Base-by-base conservation (phyloP, 2,329 filamentous ascomycete species). In the Fusarium falciforme region DNA sequence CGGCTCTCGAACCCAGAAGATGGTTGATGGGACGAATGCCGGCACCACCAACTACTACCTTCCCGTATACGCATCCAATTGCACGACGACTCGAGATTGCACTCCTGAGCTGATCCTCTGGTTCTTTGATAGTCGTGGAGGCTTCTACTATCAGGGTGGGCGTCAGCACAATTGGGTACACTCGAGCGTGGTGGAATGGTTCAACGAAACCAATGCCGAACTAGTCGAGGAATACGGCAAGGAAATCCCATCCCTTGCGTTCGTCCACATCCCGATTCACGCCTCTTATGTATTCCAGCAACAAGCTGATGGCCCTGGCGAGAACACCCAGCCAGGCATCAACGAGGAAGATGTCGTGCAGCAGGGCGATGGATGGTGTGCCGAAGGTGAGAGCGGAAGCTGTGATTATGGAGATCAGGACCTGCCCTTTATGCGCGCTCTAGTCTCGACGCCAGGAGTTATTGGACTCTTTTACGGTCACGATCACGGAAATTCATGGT, bases 71-170 rank as follows among this genome's bases (percentile, higher is more conserved):
- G 76, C 81, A 0, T 64, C 77, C 5, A 72, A 79, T 7, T 87
- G 85, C 69, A 71, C 66, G 9, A 65, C 74, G 2, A 31, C 62
- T 0, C 64, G 67, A 12, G 64, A 66, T 5, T 87, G 85, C 66
- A 66, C 72, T 1, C 85, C 85, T 0, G 82, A 82, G 52, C 73
- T 87, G 36, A 76, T 94, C 1, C 83, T 94, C 2, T 94, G 92
- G 91, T 94, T 94, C 82, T 93, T 94, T 75, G 93, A 94, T 77
- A 89, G 86, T 63, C 85, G 88, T 14, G 91, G 91, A 38, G 91
- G 91, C 9, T 83, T 84, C 61, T 83, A 84, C 54, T 89, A 86
- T 74, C 86, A 87, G 67, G 76, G 71, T 76, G 72, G 47, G 60
- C 83, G 59, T 60, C 79, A 16, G 61, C 78, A 44, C 74, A 81